Evolutionary conservation across 306 rosid species (phyloP).

Genomic region (Ormosia emarginata): DNA sequence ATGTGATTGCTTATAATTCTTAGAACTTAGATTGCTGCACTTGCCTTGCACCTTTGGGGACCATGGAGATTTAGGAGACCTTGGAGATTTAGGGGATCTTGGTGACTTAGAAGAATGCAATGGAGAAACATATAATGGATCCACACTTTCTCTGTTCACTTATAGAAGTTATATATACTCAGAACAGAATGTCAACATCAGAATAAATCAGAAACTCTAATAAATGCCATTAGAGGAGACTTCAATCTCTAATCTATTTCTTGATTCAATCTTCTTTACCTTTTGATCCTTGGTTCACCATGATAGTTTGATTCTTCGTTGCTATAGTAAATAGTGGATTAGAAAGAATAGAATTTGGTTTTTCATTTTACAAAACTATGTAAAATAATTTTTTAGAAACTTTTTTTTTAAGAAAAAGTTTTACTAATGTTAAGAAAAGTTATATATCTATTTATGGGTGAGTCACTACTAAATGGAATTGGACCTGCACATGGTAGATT

Average conservation of each 20-base stretch:
- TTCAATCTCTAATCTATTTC: constrained; percentile 16
- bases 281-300: no score
- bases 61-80: constrained; percentile 38
- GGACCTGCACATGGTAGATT: no score
- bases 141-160: constrained; percentile 38
- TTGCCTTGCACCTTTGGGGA: constrained; percentile 40
- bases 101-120: constrained; percentile 42
- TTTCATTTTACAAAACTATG: no score
- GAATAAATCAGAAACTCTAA: background rate
- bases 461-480: no score
- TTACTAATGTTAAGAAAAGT: no score
- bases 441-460: no score
- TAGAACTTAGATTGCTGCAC: constrained; percentile 33
- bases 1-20: constrained; percentile 31
- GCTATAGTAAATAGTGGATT: no score
- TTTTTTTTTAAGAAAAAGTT: no score
- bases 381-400: no score
- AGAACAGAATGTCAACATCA: constrained; percentile 6
- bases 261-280: background rate
- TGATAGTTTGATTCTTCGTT: no score
- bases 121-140: constrained; percentile 45
- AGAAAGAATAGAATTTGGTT: no score
- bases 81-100: constrained; percentile 39
- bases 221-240: background rate
- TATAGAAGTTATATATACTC: background rate